Conservation (phyloP, 495 filamentous ascomycete species). For the Lasiosphaeria ovina region DNA sequence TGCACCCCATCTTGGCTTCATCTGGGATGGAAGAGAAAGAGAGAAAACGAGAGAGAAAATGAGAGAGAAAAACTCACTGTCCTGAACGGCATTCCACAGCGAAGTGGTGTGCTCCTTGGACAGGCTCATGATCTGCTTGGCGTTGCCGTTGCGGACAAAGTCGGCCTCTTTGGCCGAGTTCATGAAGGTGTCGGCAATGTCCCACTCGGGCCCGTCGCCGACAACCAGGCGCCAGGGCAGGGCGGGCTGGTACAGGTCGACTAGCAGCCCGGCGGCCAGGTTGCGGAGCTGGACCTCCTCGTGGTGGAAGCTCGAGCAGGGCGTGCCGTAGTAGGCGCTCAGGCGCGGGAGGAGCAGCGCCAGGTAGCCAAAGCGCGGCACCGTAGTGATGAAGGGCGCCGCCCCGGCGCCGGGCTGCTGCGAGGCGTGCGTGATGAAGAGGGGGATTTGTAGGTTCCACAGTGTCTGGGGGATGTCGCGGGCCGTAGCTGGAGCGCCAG, state of each 20-base stretch:
- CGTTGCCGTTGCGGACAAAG: slow-evolving; percentile 85
- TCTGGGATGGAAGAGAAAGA: slow-evolving; percentile 4
- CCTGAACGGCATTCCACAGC: slow-evolving; percentile 81
- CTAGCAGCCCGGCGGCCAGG: slow-evolving; percentile 82
- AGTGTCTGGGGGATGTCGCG: slow-evolving; percentile 36
- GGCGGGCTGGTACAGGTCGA: slow-evolving; percentile 67
- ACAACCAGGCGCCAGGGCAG: slow-evolving; percentile 79
- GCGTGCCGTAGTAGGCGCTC: slow-evolving; percentile 66
- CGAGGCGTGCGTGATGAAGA: slow-evolving; percentile 49
- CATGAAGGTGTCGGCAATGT: slow-evolving; percentile 86
- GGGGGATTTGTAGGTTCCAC: slow-evolving; percentile 51
- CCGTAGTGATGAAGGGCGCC: slow-evolving; percentile 51
- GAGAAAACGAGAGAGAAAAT: no score
- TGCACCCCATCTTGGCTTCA: no score
- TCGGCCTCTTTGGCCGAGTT: slow-evolving; percentile 97
- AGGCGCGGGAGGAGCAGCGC: slow-evolving; percentile 76
- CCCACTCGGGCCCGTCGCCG: slow-evolving; percentile 57
- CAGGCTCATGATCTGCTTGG: slow-evolving; percentile 88
- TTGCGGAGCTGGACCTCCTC: slow-evolving; percentile 69
- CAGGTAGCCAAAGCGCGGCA: slow-evolving; percentile 70
- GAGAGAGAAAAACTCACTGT: slow-evolving; percentile 64
- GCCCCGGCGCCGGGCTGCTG: slow-evolving; percentile 22
- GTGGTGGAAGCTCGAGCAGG: slow-evolving; percentile 78
- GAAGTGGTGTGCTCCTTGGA: slow-evolving; percentile 83
- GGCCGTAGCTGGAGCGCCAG: not conserved